phyloP scores from a whole-genome alignment of 1,284 basidiomycete genomes.

The Ceratobasidium sp. region DNA sequence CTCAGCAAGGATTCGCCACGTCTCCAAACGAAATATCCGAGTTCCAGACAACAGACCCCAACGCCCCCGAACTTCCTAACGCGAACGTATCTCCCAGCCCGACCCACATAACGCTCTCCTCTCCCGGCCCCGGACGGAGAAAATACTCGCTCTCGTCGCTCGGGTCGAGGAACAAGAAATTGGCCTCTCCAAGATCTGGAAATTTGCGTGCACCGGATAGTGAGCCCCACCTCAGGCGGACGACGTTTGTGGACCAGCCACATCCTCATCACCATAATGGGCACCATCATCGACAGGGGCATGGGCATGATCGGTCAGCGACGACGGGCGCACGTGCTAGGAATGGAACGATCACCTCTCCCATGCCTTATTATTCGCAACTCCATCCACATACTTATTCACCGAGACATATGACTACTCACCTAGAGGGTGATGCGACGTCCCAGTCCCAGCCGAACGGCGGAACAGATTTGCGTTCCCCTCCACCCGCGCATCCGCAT shows the following conservation, averaged over 20 bases:
- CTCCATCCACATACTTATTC: background rate
- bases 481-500: constrained; percentile 18
- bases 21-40: constrained; percentile 28
- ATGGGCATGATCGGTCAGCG: constrained; percentile 10
- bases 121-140: background rate
- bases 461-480: constrained; percentile 5
- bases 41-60: background rate
- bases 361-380: background rate
- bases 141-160: background rate
- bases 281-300: background rate
- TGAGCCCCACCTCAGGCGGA: background rate
- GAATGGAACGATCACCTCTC: constrained; percentile 39
- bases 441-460: background rate
- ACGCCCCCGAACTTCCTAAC: background rate
- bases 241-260: constrained; percentile 30
- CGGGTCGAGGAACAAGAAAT: constrained; percentile 2
- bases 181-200: constrained; percentile 17
- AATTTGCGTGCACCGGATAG: constrained; percentile 14
- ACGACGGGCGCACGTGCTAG: constrained; percentile 17
- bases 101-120: background rate
- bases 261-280: constrained; percentile 7
- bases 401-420: background rate
- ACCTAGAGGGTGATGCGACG: background rate
- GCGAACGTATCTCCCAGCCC: background rate
- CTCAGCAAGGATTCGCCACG: background rate